Conservation (phyloP, 2,329 filamentous ascomycete species). For the Penicillium psychrosexuale region DNA sequence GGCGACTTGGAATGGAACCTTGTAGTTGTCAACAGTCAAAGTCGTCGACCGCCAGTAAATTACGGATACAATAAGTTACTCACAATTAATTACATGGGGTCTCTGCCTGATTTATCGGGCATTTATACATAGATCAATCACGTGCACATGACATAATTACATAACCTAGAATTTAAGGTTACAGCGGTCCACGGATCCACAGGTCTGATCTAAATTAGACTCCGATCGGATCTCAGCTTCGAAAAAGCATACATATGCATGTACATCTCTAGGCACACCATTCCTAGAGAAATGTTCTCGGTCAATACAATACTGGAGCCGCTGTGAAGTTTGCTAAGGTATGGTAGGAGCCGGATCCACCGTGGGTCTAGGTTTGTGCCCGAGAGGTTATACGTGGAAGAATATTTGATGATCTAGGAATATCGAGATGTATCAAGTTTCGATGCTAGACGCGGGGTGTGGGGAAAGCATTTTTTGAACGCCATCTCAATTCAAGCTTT, state of each 20-base stretch:
- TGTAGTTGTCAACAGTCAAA: constrained; percentile 11
- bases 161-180: not conserved
- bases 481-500: not conserved
- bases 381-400: too few relatives aligned
- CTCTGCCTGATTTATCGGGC: not conserved
- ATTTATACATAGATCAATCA: not conserved
- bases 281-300: not conserved
- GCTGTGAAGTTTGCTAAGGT: not conserved
- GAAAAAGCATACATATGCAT: not conserved
- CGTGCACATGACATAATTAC: not conserved
- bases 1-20: constrained; percentile 11
- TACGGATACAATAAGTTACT: constrained; percentile 16
- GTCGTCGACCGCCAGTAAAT: constrained; percentile 16
- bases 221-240: not conserved
- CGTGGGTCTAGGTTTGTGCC: not conserved
- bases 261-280: not conserved
- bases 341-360: not conserved
- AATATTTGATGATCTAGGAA: too few relatives aligned
- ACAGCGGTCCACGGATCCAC: not conserved
- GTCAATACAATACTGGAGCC: not conserved
- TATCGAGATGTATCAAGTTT: not conserved
- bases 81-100: constrained; percentile 11
- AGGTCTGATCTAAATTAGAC: not conserved
- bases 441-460: not conserved
- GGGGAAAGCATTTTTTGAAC: too few relatives aligned